Base-by-base conservation (phyloP, 208 protist genomes). In the Leishmania arabica region DNA sequence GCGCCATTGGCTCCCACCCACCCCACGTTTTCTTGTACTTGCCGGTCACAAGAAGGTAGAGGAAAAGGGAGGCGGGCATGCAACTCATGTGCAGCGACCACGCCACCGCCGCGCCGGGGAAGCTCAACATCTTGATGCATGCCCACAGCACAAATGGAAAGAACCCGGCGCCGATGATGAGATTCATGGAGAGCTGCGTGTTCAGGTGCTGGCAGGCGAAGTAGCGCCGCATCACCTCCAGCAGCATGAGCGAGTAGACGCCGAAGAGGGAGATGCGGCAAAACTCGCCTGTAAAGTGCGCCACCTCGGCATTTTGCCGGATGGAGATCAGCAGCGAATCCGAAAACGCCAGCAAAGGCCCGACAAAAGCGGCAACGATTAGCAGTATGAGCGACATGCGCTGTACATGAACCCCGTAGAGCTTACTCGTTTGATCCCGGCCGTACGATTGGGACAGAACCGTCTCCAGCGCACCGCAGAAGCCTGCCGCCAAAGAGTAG, bases 201-300 rank as follows among this genome's bases (percentile, higher is more conserved):
- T 89, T 91, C 37, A 95, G 75, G 77, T 94, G 85, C 83, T 97
- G 90, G 77, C 92, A 93, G 1, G 92, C 91, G 77, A 91, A 97
- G 82, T 95, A 97, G 62, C 93, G 91, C 42, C 93, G 89, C 76
- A 97, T 81, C 56, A 97, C 72, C 80, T 95, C 92, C 54, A 97
- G 82, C 84, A 93, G 65, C 91, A 93, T 97, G 42, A 84, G 77
- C 5, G 90, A 88, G 68, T 92, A 93, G 70, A 92, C 79, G n/a
- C 88, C 91, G 79, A 91, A 90, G 31, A 93, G 76, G 9, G 88
- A 84, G 64, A 90, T 78, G 37, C 85, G 91, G 65, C 88, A 94
- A 75, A 94, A 97, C 60, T 81, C n/a, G 24, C 92, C 90, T 6
- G 87, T 90, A 77, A 83, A 89, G 24, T 83, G 70, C 21, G 88